Base-by-base conservation (phyloP, 2,329 filamentous ascomycete species). In the Aspergillus spinulosporus region DNA sequence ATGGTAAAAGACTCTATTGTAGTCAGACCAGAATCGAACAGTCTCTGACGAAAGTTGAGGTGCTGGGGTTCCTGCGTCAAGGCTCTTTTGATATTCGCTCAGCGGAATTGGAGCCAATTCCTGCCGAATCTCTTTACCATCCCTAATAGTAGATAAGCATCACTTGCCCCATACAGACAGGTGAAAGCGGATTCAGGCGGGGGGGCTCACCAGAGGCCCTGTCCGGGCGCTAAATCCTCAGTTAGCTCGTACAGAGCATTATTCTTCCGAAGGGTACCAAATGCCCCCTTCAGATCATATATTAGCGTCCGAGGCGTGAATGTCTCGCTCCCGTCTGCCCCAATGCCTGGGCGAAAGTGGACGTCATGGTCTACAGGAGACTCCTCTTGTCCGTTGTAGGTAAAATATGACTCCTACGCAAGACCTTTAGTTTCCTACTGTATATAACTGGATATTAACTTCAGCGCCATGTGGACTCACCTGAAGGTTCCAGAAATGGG, bases 401-500 rank as follows among this genome's bases (percentile, higher is more conserved):
- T 97, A 70, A 97, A 97, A 75, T 99, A 99, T 1, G 93, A 96
- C 80, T 99, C 94, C 89, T 96, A 61, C 36, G 29, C n/a, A 14
- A 3, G n/a, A 31, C 3, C 5, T 47, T 53, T 21, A 53, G 50
- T 34, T 46, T 36, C n/a, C 14, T 53, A 32, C 36, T 36, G 34
- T 7, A 15, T 14, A 28, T 4, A 40, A 21, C n/a, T 2, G n/a
- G 5, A 37, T 31, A 12, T 28, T 3, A 21, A 44, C 12, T 36
- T 29, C 11, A 34, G 8, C 14, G 7, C n/a, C 21, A n/a, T 32
- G 29, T 49, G n/a, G 49, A 2, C 63, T 39, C 72, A 90, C 90
- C 80, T 96, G 93, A 4, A 89, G 82, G 68, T 99, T 99, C 94
- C 94, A 99, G 74, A 97, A 99, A 77, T 99, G 94, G 0, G 92